Evolutionary conservation across 495 filamentous ascomycete genomes (phyloP).

Genomic region (Penicilliopsis zonata): DNA sequence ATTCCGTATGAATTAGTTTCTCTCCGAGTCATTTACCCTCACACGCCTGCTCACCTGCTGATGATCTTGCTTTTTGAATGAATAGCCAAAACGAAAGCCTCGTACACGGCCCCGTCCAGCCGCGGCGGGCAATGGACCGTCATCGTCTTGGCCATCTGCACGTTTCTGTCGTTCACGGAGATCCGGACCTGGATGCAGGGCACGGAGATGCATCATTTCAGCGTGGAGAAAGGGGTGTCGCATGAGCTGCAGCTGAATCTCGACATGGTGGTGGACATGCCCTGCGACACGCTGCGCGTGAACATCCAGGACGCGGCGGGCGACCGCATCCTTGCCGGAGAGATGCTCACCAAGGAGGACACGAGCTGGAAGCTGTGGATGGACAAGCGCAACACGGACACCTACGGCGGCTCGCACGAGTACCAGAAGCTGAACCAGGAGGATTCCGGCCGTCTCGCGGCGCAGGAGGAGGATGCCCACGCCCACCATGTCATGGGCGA

Average conservation of each 20-base stretch:
- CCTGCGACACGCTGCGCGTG: conserved; percentile 75
- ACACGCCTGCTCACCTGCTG: no score
- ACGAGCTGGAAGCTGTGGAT: conserved; percentile 79
- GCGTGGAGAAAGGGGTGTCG: conserved; percentile 84
- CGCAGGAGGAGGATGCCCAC: conserved; percentile 40
- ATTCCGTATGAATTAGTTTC: conserved; percentile 63
- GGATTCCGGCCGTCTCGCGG: conserved; percentile 22
- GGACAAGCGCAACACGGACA: conserved; percentile 53
- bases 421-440: conserved; percentile 40
- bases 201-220: conserved; percentile 75
- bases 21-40: conserved; percentile 2
- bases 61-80: no score
- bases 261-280: conserved; percentile 87
- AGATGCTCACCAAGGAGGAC: conserved; percentile 58
- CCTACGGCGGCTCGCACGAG: conserved; percentile 41
- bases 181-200: conserved; percentile 72
- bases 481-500: conserved; percentile 40
- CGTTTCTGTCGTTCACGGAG: conserved; percentile 64
- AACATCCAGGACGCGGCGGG: conserved; percentile 96
- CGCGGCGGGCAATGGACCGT: conserved; percentile 92
- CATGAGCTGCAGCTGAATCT: conserved; percentile 89
- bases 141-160: conserved; percentile 58
- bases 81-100: conserved; percentile 91
- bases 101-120: conserved; percentile 69
- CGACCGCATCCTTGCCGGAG: conserved; percentile 77